Base-by-base conservation (phyloP, 345 rosid species). In the Schrenkiella parvula region DNA sequence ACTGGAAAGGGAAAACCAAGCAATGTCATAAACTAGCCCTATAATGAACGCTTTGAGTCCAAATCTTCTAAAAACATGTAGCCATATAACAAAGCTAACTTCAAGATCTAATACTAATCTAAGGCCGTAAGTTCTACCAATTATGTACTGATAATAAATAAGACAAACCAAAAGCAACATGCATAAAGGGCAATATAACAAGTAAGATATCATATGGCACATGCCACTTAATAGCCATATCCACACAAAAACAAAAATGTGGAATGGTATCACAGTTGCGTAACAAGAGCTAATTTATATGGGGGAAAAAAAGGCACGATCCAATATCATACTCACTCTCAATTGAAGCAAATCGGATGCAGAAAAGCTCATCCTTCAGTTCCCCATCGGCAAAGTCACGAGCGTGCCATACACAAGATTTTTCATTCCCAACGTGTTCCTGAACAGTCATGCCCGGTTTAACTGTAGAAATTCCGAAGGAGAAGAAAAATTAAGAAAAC, bases 361-460 rank as follows among this genome's bases (percentile, higher is more conserved):
- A 68, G 71, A 74, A 79, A 55, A 79, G 78, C 57, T 79, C 81
- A 56, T 79, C 78, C 46, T 73, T 79, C 0, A 89, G 73, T 71
- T 89, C 95, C 0, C 88, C 91, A 73, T 87, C 91, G 18, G 91
- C 88, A 54, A 82, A 89, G 78, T 89, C 91, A 43, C 80, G 56
- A 2, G 91, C 91, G 23, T 87, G 91, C 95, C 91, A 89, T 4
- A 89, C 85, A 64, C 91, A 87, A 0, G 95, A 89, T 71, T 89
- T 89, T 4, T 89, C 95, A 50, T 87, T 89, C 21, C 95, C 95
- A 39, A 82, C 80, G 63, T 89, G 91, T 56, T 87, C 89, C 59
- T 87, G 89, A 47, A 86, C 84, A 8, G 73, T 34, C 89, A 86
- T 86, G 3, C 81, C 64, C 11, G 82, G 43, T 44, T 84, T 66